Evolutionary conservation across 2,329 filamentous ascomycete species (phyloP), one percentile per base, ranked within the genome.

Genomic region (Calonectria crousiana): DNA sequence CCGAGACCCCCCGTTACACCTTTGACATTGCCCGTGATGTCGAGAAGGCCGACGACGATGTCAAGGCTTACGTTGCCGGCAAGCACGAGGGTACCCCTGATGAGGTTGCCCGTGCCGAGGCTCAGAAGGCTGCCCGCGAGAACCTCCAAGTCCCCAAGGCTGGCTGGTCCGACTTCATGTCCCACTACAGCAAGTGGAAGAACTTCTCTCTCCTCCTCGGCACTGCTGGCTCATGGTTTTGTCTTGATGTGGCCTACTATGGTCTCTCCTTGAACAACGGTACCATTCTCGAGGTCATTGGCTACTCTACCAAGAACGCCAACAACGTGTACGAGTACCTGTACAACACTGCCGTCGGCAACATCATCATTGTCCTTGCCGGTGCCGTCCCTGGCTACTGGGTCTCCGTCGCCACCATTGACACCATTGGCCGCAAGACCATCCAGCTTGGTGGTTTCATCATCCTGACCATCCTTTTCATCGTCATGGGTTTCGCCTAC

Each of bases 1-100:
- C 95, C 30, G 95, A 97, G 86, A 96, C 95, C 41, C 95, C 95
- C 67, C 93, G 95, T 34, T 97, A 97, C 86, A 97, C 95, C 34
- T 96, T 97, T 79, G 95, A 97, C 82, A 91, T 97, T 28, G 90
- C 92, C 66, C 92, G 91, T 53, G 94, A 97, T 80, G 89, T 95
- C 49, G 90, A 94, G 79, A 93, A 95, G 86, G 95, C 91, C 52
- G 89, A 92, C 68, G 91, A 91, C 60, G 95, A 97, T 77, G 90
- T 93, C 78, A 90, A 92, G 81, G 92, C 93, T n/a, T 97, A 96
- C 85, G 90, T 95, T 69, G 87, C 86, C 38, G 93, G 94, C 74
- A 89, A 91, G 83, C 83, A 78, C 10, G 90, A 93, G 79, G 93
- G 92, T 51, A 81, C 89, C 11, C 89, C 93, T 1, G 93, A 96